Conservation (phyloP, 306 rosid species). For the Lablab purpureus region DNA sequence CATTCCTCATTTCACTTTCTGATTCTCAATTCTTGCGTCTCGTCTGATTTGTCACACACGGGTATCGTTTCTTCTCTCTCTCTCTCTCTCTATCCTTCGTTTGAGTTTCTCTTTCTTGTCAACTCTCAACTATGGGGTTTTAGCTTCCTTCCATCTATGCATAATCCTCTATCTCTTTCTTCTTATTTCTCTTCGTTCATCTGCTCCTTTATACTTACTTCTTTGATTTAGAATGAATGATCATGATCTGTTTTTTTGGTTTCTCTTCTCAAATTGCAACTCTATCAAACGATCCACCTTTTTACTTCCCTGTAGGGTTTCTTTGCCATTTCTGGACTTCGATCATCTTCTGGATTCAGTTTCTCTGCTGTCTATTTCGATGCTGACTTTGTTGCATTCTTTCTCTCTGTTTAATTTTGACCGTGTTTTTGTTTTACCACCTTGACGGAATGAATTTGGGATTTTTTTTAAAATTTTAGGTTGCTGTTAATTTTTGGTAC, state of each 20-base stretch:
- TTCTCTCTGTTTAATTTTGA: neutral
- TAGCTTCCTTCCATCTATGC: conserved; percentile 40
- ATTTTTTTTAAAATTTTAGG: neutral
- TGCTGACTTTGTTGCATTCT: neutral
- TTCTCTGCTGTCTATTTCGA: neutral
- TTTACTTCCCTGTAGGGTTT: conserved; percentile 19
- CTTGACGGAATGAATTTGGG: neutral
- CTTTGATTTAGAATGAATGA: neutral
- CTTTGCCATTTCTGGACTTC: conserved; percentile 7
- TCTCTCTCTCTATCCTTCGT: neutral
- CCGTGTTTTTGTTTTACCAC: neutral
- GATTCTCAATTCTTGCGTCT: neutral
- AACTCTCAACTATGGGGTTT: conserved; percentile 27
- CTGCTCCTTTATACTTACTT: neutral
- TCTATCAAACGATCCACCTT: neutral
- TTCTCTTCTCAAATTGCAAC: neutral
- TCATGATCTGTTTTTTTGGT: conserved; percentile 39
- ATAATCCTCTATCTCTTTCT: neutral
- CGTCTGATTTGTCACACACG: neutral
- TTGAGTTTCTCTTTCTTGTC: neutral
- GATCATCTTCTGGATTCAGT: neutral
- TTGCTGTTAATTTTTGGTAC: neutral
- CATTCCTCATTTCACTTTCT: neutral
- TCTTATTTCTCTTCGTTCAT: neutral
- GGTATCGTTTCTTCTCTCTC: neutral